Base-by-base conservation (phyloP, 345 rosid genomes). In the Syzygium aromaticum region DNA sequence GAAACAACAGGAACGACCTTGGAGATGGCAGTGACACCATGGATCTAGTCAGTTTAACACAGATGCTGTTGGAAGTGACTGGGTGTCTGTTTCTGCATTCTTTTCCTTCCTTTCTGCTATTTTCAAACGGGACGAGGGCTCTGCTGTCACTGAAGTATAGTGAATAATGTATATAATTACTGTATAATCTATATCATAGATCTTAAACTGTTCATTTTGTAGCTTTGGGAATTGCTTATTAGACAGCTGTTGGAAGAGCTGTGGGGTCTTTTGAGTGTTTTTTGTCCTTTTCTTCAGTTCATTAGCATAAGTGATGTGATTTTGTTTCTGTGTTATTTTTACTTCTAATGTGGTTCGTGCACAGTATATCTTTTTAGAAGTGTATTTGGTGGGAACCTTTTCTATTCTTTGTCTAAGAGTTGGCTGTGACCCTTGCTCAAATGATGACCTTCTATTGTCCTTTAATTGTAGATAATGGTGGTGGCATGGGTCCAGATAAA, bases 401-500 rank as follows among this genome's bases (percentile, higher is more conserved):
- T 54, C 57, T 84, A 27, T 40, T 86, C 10, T 43, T 86, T 61
- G 52, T 57, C 25, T 86, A 17, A 11, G 63, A 84, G 86, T 53
- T 19, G 82, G 82, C 10, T 73, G 49, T 38, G 49, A 38, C 49
- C 80, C 49, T 73, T 73, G 43, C 82, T 67, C 46, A 17, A 16
- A 49, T 59, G 56, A 33, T 87, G 38, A 22, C 33, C 67, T 52
- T 22, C 38, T 27, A 52, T 43, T 84, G 49, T 87, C 83, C 83
- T 46, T 84, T 33, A 25, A 73, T 88, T 96, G 92, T 89, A 97
- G 99, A 97, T 91, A 91, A 96, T 67, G 99, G 99, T 30, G 99
- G 99, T 27, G 99, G 99, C 84, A 97, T 97, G 99, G 93, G 94
- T 93, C 96, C 99, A 53, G 97, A 95, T 54, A 94, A 92, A 90